Evolutionary conservation across 768 basidiomycete species (phyloP), one percentile per base, ranked within the genome.

Genomic region (Mycena vitilis): DNA sequence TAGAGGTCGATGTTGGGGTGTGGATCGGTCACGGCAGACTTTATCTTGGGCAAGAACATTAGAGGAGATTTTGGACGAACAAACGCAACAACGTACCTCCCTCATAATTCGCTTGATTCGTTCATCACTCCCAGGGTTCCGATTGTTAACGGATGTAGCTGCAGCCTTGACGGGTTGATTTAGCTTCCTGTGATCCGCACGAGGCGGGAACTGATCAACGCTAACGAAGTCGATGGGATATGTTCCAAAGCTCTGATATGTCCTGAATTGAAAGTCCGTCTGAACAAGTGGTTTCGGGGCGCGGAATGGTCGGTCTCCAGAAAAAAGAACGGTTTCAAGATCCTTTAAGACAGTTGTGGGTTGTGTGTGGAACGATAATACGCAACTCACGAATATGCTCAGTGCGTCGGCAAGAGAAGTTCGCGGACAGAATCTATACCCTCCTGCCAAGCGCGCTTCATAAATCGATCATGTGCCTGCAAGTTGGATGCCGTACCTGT

Each of bases 281-380:
- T 38, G 44, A 16, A 75, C 59, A 1, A 56, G 30, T 8, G 66
- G 66, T 38, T 44, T 70, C 4, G 56, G 59, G 25, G 56, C 25
- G 30, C 72, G 71, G 10, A 52, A 20, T 3, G 74, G 69, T 5
- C 77, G 75, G 30, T 78, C 77, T 4, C 68, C 76, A 1, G 76
- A 76, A 44, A 65, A 72, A 7, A 78, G 66, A 68, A 78, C 75
- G 2, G 77, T 78, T 44, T 78, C 77, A 7, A 78, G 74, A 54
- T 78, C 77, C 77, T 78, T 38, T 23, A 25, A 60, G 13, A 4
- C 8, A n/a, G 16, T 22, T 4, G 10, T 5, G 16, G 44, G 13
- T 16, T 45, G 18, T 10, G 11, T 11, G 40, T 2, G 7, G 2
- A 40, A 10, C 2, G 40, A 11, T 1, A 8, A 40, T 11, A 15